Base-by-base conservation (phyloP, 2,329 filamentous ascomycete species). In the Pseudodiploospora longispora region DNA sequence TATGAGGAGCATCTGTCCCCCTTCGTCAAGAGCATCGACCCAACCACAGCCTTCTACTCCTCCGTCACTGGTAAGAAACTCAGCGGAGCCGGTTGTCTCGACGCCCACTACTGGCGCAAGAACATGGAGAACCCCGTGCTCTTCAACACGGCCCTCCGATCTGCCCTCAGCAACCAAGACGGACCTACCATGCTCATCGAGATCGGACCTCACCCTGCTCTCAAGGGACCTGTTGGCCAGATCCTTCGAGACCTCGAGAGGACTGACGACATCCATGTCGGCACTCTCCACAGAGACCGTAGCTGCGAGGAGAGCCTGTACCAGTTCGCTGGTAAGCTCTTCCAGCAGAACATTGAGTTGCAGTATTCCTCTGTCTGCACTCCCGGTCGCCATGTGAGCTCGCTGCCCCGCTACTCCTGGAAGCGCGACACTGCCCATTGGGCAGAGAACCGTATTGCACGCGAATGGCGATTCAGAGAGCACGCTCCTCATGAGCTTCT, bases 401-500 rank as follows among this genome's bases (percentile, higher is more conserved):
- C 55, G 36, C 51, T 71, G 12, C 67, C 68, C 0, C 50, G 54
- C 0, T 70, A 70, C 38, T 53, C 58, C 1, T 71, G 65, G 64
- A 58, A 65, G 27, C 63, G 69, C 36, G 49, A 55, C 32, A 56
- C 53, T 1, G 54, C 42, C 27, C 60, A 62, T 43, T 67, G 62
- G 59, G 38, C 47, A 10, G 61, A 64, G 46, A 53, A 58, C 0
- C 58, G 63, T 2, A 42, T 60, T 2, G 56, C 57, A 10, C 44
- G 52, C 2, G 59, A 60, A 10, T 61, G 60, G 50, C 55, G 65
- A 5, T 52, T 57, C 36, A 55, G 63, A 3, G 48, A 53, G 30
- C 57, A 62, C 37, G 51, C 59, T 0, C 56, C 63, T 0, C 65
- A 71, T 36, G 65, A 71, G 33, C 55, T 75, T 0, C 52, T 71